These are phyloP conservation scores for Xenoacremonium recifei DNA, from an alignment of 2,329 filamentous ascomycete species.

Conservation along the genomic window DNA sequence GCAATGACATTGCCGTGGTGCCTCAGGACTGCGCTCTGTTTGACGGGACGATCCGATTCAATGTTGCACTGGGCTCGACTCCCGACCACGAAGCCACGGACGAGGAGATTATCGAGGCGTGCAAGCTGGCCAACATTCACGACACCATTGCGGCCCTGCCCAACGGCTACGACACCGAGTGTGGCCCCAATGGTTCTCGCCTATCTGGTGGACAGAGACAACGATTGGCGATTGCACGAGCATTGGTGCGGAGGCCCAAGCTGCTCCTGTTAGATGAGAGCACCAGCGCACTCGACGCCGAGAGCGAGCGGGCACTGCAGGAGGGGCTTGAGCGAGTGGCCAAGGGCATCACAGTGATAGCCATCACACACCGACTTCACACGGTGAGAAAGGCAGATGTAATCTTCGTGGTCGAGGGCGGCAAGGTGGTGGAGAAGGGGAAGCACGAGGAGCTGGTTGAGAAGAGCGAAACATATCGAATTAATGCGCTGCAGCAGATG, in stretches of 20 bases:
- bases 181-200: conserved; percentile 70
- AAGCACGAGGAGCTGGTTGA: conserved; percentile 54
- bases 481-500: conserved; percentile 53
- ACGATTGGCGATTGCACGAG: conserved; percentile 74
- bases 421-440: conserved; percentile 50
- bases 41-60: conserved; percentile 55
- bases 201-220: conserved; percentile 80
- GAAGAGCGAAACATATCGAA: conserved; percentile 50
- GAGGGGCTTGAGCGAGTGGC: conserved; percentile 61
- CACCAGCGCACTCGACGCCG: conserved; percentile 73
- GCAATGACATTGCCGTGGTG: conserved; percentile 54
- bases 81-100: conserved; percentile 55
- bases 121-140: conserved; percentile 67
- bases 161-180: conserved; percentile 63
- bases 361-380: conserved; percentile 57
- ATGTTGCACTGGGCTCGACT: conserved; percentile 52
- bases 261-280: conserved; percentile 80
- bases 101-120: conserved; percentile 64
- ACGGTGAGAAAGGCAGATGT: conserved; percentile 56
- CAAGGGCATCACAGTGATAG: conserved; percentile 54
- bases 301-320: conserved; percentile 65
- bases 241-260: conserved; percentile 68
- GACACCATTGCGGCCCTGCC: conserved; percentile 63
- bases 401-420: conserved; percentile 57
- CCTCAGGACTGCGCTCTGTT: conserved; percentile 60